phyloP scores from a whole-genome alignment of 495 filamentous ascomycete species.

The Lasiosphaeriaceae sp. region DNA sequence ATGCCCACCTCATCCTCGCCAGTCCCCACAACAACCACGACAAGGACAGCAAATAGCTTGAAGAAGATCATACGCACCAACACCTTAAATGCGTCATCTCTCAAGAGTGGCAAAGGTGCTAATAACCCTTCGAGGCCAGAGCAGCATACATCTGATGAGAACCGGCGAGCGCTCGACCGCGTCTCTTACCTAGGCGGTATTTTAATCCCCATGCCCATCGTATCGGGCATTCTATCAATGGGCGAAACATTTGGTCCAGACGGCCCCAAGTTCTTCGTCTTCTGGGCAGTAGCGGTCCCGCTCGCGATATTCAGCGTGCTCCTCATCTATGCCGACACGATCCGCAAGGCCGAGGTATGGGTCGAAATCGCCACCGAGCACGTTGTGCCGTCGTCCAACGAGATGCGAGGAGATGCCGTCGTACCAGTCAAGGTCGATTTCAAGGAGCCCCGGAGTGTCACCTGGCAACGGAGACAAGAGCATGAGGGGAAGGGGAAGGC shows the following conservation, averaged over 20 bases:
- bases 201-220: slow-evolving; percentile 37
- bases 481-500: not conserved
- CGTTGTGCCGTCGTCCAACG: slow-evolving; percentile 6
- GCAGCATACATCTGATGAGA: slow-evolving; percentile 16
- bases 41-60: not conserved
- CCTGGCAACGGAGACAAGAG: not conserved
- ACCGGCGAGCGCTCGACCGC: slow-evolving; percentile 37
- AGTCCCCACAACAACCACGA: not conserved
- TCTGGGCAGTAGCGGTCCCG: slow-evolving; percentile 36
- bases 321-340: slow-evolving; percentile 41
- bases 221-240: slow-evolving; percentile 41
- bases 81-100: slow-evolving; percentile 3
- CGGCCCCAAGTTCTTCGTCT: slow-evolving; percentile 34
- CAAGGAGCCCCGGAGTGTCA: not conserved
- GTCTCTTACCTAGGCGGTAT: slow-evolving; percentile 41
- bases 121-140: not conserved
- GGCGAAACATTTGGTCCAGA: slow-evolving; percentile 34
- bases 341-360: slow-evolving; percentile 43
- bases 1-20: not conserved
- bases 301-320: slow-evolving; percentile 29
- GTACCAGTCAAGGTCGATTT: not conserved
- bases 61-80: not conserved
- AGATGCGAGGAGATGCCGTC: not conserved
- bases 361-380: slow-evolving; percentile 32
- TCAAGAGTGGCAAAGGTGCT: not conserved